phyloP scores from a whole-genome alignment of 2,329 filamentous ascomycete genomes.

The Fusarium xyrophilum region DNA sequence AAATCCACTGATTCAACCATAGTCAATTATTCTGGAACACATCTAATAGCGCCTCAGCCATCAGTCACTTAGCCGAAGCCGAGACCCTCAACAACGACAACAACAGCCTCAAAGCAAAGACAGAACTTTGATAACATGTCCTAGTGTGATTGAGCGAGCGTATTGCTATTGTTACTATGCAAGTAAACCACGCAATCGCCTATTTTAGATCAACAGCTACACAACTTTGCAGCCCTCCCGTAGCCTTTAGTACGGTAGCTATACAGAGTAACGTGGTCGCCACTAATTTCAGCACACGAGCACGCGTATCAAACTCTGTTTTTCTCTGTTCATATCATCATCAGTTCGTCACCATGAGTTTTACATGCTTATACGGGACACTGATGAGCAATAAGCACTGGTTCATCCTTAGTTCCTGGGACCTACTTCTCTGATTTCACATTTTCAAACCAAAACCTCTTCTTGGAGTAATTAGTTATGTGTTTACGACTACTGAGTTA shows the following conservation, averaged over 20 bases:
- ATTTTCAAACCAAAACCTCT: neutral
- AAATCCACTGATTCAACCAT: slow-evolving; percentile 4
- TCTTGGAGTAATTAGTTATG: neutral
- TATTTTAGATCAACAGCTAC: neutral
- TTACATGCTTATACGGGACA: neutral
- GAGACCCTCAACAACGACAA: slow-evolving; percentile 6
- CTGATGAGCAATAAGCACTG: neutral
- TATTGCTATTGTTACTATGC: neutral
- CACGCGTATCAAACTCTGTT: slow-evolving; percentile 19
- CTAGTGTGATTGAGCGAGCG: neutral
- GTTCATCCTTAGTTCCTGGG: neutral
- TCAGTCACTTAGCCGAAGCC: slow-evolving; percentile 5
- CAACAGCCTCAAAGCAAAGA: neutral
- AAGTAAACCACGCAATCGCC: slow-evolving; percentile 21
- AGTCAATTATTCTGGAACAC: slow-evolving; percentile 30
- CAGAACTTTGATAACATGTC: neutral
- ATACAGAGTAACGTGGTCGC: slow-evolving; percentile 23
- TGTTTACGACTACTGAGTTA: neutral
- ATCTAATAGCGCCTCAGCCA: slow-evolving; percentile 1
- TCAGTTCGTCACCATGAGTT: slow-evolving; percentile 21
- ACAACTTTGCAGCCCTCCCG: slow-evolving; percentile 16
- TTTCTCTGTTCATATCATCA: slow-evolving; percentile 10
- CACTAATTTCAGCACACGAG: slow-evolving; percentile 15
- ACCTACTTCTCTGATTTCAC: neutral
- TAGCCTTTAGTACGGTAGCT: slow-evolving; percentile 7